Conservation (phyloP, 129 eudicot species). For the Tagetes patula region DNA sequence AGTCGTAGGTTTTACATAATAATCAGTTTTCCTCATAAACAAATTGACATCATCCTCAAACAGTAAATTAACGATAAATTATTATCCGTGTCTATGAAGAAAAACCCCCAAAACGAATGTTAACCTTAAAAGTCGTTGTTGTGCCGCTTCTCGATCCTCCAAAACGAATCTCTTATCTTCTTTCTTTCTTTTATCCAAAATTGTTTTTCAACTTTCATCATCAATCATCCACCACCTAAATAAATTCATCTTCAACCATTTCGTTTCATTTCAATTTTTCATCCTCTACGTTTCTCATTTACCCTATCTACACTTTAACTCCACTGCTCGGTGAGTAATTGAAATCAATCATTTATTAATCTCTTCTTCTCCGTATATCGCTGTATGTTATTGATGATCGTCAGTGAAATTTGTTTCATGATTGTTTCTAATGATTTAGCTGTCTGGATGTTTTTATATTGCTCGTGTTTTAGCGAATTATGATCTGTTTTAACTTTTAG, state of each 20-base stretch:
- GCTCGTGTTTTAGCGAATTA: not conserved
- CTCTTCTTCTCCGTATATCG: not conserved
- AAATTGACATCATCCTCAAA: too few species aligned
- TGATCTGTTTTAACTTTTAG: not conserved
- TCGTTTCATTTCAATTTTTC: slow-evolving; percentile 8
- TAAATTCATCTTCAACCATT: slow-evolving; percentile 15
- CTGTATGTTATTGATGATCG: slow-evolving; percentile 10
- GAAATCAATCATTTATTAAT: slow-evolving; percentile 1
- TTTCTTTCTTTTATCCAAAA: slow-evolving; percentile 28
- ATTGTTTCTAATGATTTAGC: not conserved
- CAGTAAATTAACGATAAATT: too few species aligned
- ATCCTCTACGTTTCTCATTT: slow-evolving; percentile 7
- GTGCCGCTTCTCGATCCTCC: slow-evolving; percentile 27
- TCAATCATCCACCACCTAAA: too few species aligned
- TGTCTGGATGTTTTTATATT: slow-evolving; percentile 14
- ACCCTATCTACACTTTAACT: not conserved
- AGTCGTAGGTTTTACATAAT: too few species aligned
- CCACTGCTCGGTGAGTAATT: slow-evolving; percentile 33
- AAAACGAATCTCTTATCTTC: slow-evolving; percentile 35
- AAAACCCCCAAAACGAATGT: too few species aligned
- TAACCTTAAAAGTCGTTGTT: slow-evolving; percentile 27
- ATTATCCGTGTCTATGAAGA: too few species aligned
- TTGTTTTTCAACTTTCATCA: not conserved
- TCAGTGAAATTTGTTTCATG: not conserved
- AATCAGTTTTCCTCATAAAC: too few species aligned